Evolutionary conservation across 108 stramenopile genomes (phyloP).

Genomic region (Phaeodactylum tricornutum): DNA sequence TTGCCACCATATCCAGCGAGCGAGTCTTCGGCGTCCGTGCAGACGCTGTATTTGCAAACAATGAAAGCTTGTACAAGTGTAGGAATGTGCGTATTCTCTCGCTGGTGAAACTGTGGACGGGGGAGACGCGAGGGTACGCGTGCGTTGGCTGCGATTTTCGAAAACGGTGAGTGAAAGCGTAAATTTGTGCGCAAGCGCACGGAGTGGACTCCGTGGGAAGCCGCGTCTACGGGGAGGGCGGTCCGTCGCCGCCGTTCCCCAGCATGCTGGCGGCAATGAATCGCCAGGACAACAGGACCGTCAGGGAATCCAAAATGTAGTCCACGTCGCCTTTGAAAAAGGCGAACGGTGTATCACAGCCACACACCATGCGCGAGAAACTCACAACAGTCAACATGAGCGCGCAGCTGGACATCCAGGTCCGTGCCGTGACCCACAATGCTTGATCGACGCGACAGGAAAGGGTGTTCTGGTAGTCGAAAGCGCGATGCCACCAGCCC

Average conservation of each 20-base stretch:
- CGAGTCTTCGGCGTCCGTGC: too few species aligned
- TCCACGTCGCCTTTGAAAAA: conserved; percentile 60
- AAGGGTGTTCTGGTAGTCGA: conserved; percentile 47
- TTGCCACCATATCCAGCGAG: too few species aligned
- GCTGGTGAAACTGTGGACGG: too few species aligned
- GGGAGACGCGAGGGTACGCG: too few species aligned
- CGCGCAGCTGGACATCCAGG: conserved; percentile 41
- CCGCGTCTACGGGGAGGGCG: too few species aligned
- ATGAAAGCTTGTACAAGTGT: too few species aligned
- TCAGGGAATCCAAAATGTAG: conserved; percentile 62
- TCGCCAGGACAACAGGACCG: conserved; percentile 64
- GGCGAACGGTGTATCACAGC: conserved; percentile 13
- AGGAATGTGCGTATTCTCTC: too few species aligned
- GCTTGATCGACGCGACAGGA: conserved; percentile 38
- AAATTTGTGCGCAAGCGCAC: too few species aligned
- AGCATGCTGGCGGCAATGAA: conserved; percentile 39
- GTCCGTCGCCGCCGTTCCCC: neutral
- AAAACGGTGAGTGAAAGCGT: too few species aligned
- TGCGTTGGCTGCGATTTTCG: too few species aligned
- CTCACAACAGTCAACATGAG: conserved; percentile 30
- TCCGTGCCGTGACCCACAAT: conserved; percentile 42
- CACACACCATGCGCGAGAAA: conserved; percentile 4
- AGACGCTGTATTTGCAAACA: too few species aligned
- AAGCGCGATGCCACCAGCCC: conserved; percentile 48
- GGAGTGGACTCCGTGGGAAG: too few species aligned